These are phyloP conservation scores for Penicillium verrucosum DNA, from an alignment of 2,329 filamentous ascomycete species.

Conservation along the genomic window DNA sequence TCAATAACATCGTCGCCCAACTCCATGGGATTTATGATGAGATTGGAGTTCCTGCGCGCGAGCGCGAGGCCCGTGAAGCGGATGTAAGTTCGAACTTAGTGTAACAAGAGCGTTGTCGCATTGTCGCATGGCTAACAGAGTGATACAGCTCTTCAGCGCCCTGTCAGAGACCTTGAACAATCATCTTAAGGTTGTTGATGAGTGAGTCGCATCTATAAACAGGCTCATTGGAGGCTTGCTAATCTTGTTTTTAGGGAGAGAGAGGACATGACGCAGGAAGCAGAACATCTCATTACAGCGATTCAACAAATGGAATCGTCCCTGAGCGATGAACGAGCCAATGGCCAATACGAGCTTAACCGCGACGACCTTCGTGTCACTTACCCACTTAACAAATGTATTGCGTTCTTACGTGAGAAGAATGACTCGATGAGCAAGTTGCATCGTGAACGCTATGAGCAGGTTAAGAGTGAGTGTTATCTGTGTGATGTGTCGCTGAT, in stretches of 20 bases:
- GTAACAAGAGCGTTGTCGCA: not conserved
- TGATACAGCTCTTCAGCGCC: slow-evolving; percentile 74
- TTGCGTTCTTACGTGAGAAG: slow-evolving; percentile 80
- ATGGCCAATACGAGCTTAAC: slow-evolving; percentile 62
- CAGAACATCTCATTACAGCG: slow-evolving; percentile 74
- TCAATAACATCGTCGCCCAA: slow-evolving; percentile 89
- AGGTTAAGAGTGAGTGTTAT: slow-evolving; percentile 77
- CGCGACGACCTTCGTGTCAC: slow-evolving; percentile 71
- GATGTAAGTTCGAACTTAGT: slow-evolving; percentile 61
- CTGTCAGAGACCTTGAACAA: slow-evolving; percentile 88
- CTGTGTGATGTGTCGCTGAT: not conserved
- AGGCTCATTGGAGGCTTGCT: slow-evolving; percentile 10
- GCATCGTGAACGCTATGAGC: slow-evolving; percentile 88
- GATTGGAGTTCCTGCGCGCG: slow-evolving; percentile 91
- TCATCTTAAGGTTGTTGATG: slow-evolving; percentile 78
- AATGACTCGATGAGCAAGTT: slow-evolving; percentile 74
- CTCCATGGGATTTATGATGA: slow-evolving; percentile 95
- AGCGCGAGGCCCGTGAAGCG: slow-evolving; percentile 82
- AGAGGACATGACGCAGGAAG: slow-evolving; percentile 84
- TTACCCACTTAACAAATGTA: slow-evolving; percentile 75
- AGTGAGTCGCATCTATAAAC: slow-evolving; percentile 43
- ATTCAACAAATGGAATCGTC: slow-evolving; percentile 94
- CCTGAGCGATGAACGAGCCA: slow-evolving; percentile 69
- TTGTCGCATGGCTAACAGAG: not conserved
- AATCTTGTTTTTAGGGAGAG: slow-evolving; percentile 62